Evolutionary conservation across 441 rosid genomes (phyloP), one percentile per base, ranked within the genome.

Genomic region (Sinapis alba): DNA sequence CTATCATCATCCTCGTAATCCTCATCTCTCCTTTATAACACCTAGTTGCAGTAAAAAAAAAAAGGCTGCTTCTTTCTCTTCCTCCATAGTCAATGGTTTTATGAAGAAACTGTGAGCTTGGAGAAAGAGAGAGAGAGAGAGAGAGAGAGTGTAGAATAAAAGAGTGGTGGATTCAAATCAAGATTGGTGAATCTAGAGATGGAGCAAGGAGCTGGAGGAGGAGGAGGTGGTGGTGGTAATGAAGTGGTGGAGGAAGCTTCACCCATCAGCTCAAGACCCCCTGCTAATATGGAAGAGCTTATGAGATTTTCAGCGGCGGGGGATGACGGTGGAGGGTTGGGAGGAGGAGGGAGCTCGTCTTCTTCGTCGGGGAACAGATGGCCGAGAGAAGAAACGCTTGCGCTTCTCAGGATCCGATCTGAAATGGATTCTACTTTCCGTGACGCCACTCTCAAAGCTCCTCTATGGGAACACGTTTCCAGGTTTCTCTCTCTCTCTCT

Each of bases 391-490:
- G 96, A 92, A 74, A 90, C 97, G 16, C 78, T 88, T 36, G 91
- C 91, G 13, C 94, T 92, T 60, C 84, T 92, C 62, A 84, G 77
- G 76, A 90, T 90, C 84, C 86, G 97, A 89, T 88, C 94, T 27
- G 97, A 92, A 12, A 92, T 92, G 97, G 94, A 90, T 71, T 86
- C 88, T 5, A 72, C 71, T 59, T 92, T 92, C 76, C 92, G 90
- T 23, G 96, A 90, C 67, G 90, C 97, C 80, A 80, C 94, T 74
- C 84, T 87, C 64, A 92, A 92, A 79, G 91, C 89, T 61, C 96
- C 96, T 36, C 90, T 92, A 7, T 92, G 97, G 97, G 97, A 88
- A 80, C 88, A 86, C 57, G 89, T 92, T 36, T 90, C 97, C 77
- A 88, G 96, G 97, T 92, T 66, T 50, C n/a, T 60, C 16, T 69